Base-by-base conservation (phyloP, 345 rosid species). In the Nephelium lappaceum region DNA sequence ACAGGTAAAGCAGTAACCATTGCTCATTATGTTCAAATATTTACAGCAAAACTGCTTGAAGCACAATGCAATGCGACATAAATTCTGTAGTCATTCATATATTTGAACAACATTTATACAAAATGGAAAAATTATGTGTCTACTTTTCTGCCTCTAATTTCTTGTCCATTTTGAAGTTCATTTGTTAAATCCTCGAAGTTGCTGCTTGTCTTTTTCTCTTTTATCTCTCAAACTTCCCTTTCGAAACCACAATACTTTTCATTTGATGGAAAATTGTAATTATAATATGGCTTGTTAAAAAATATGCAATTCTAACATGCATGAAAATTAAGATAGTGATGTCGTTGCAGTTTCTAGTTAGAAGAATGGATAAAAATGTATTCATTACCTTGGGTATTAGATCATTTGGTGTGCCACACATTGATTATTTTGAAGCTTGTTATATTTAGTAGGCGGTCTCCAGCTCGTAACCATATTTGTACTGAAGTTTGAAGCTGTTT, bases 1-100 rank as follows among this genome's bases (percentile, higher is more conserved):
- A 89, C 84, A 95, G 98, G 98, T 92, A 90, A 84, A 71, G 66
- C 62, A 60, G 15, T 42, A 24, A 42, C 12, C 65, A 23, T 58
- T 53, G 21, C 3, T 16, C 14, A 39, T 31, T 81, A 11, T 5
- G 41, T 67, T 67, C 5, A 61, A 55, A 60, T 64, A 42, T 78
- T 51, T 78, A 25, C 36, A 15, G 6, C 16, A 4, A 51, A 14
- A 42, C 58, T 36, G 42, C 63, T 47, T 27, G 19, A 67, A 66
- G 8, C 31, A 11, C 25, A 65, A 49, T 66, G 75, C 19, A 2
- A 14, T 45, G 2, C 7, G 66, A 24, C 47, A 38, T 62, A 68
- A 39, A 14, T 24, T 43, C 23, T 16, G 61, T 11, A 39, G 63
- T 63, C 19, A 73, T 57, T 21, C 6, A 6, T 70, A 25, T 36